Percentiles rank a stretch among this genome's conserved stretches.
These are phyloP conservation scores for Bothriochloa decipiens DNA, from an alignment of 176 grass and related monocot species.

Conservation along the genomic window DNA sequence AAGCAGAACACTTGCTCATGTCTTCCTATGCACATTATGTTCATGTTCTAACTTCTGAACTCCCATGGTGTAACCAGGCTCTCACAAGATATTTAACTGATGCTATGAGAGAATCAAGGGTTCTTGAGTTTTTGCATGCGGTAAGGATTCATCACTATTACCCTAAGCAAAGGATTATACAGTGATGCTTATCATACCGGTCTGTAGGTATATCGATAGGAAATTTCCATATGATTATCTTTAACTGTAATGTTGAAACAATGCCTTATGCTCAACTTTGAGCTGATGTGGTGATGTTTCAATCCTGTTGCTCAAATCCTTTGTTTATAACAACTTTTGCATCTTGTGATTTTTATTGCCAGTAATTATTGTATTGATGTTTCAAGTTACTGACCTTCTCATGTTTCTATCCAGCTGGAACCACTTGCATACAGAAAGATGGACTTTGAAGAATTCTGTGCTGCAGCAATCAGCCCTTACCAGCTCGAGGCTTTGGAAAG, in stretches of 20 bases:
- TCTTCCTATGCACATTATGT: conserved; percentile 1
- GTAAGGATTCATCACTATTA: conserved; percentile 44
- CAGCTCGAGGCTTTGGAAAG: conserved; percentile 95
- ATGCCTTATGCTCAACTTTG: not conserved
- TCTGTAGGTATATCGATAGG: not conserved
- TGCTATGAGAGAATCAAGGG: conserved; percentile 77
- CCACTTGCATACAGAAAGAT: conserved; percentile 83
- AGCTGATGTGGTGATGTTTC: not conserved
- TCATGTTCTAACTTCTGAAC: conserved; percentile 1
- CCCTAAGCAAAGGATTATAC: conserved; percentile 3
- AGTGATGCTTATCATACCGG: not conserved
- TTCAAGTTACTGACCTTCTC: conserved; percentile 16
- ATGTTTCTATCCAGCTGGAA: conserved; percentile 72
- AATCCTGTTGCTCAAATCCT: not conserved
- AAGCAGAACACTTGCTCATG: conserved; percentile 23
- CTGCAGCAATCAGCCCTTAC: conserved; percentile 90
- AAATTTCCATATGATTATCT: not conserved
- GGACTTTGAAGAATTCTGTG: conserved; percentile 98
- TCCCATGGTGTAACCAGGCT: conserved; percentile 55
- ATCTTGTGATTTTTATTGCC: not conserved
- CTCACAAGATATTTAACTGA: conserved; percentile 67
- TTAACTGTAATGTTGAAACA: conserved; percentile 4
- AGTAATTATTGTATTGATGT: conserved; percentile 1
- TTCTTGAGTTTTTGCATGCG: conserved; percentile 71
- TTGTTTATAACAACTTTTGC: not conserved